These are phyloP conservation scores for Suillus spraguei DNA, from an alignment of 768 basidiomycete genomes.

Conservation along the genomic window DNA sequence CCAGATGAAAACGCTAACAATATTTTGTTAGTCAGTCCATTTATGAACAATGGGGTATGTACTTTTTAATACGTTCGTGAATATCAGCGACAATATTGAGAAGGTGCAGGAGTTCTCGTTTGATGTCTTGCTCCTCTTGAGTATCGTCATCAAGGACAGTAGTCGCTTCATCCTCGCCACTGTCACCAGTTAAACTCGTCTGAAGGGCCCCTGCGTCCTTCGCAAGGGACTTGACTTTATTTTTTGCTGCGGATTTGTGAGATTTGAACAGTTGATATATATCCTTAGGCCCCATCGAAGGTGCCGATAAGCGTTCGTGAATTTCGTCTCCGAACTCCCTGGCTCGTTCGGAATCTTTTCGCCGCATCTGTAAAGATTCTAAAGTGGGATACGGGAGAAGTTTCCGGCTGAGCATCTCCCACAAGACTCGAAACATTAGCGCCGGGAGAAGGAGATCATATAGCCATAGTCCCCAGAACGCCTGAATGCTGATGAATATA, in stretches of 20 bases:
- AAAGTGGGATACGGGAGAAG: conserved; percentile 58
- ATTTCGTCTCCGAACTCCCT: conserved; percentile 54
- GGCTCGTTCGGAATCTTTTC: conserved; percentile 50
- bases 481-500: conserved; percentile 34
- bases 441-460: conserved; percentile 56
- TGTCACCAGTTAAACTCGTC: conserved; percentile 4
- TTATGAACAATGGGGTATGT: conserved; percentile 17
- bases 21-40: not conserved
- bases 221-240: conserved; percentile 30
- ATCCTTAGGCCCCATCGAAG: conserved; percentile 54
- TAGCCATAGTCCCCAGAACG: conserved; percentile 69
- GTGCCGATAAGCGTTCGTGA: conserved; percentile 45
- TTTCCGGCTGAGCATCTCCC: conserved; percentile 49
- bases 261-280: conserved; percentile 54
- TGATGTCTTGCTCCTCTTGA: conserved; percentile 43
- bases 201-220: conserved; percentile 12
- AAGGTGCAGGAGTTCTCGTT: conserved; percentile 41
- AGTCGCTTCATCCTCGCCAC: conserved; percentile 18
- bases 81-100: conserved; percentile 57
- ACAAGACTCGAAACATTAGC: conserved; percentile 49
- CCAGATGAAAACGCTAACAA: conserved; percentile 66
- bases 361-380: conserved; percentile 53
- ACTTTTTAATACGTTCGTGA: conserved; percentile 70
- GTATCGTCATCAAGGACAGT: conserved; percentile 39
- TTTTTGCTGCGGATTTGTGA: conserved; percentile 40